phyloP scores from a whole-genome alignment of 2,329 filamentous ascomycete genomes.

The Cladosporium sphaerospermum region DNA sequence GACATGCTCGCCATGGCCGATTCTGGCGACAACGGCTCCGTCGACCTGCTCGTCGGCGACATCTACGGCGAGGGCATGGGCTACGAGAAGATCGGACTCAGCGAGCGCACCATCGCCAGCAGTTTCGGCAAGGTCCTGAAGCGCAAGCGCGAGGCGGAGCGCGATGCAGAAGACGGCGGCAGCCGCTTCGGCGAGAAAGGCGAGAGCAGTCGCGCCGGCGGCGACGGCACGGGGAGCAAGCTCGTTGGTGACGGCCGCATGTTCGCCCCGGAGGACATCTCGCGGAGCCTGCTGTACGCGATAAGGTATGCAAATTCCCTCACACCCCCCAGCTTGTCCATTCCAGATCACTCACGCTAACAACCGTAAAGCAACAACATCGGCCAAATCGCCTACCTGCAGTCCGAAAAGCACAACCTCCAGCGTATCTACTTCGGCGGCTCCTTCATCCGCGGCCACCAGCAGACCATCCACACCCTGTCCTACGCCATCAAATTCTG shows the following conservation, averaged over 20 bases:
- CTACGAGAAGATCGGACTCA: constrained; percentile 92
- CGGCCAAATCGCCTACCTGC: constrained; percentile 94
- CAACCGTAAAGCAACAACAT: constrained; percentile 77
- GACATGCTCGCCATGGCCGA: constrained; percentile 94
- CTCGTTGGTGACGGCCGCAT: constrained; percentile 38
- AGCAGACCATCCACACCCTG: constrained; percentile 95
- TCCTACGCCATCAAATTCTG: constrained; percentile 97
- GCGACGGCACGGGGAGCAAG: constrained; percentile 27
- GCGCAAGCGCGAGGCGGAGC: constrained; percentile 79
- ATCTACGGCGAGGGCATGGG: constrained; percentile 97
- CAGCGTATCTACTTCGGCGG: constrained; percentile 96
- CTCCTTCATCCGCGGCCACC: constrained; percentile 91
- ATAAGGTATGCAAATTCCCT: constrained; percentile 51
- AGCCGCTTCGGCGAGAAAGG: constrained; percentile 44
- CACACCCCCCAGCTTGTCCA: neutral
- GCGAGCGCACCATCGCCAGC: constrained; percentile 90
- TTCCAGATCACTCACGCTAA: constrained; percentile 23
- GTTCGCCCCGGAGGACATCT: constrained; percentile 81
- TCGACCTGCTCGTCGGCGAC: constrained; percentile 95
- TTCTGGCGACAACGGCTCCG: constrained; percentile 80
- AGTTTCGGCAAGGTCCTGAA: constrained; percentile 96
- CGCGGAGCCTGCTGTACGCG: constrained; percentile 83
- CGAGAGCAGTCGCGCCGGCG: constrained; percentile 17
- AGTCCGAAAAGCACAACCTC: constrained; percentile 87
- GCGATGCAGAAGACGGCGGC: constrained; percentile 66